Evolutionary conservation across 2,329 filamentous ascomycete genomes (phyloP).

Genomic region (Westerdykella aurantiaca): DNA sequence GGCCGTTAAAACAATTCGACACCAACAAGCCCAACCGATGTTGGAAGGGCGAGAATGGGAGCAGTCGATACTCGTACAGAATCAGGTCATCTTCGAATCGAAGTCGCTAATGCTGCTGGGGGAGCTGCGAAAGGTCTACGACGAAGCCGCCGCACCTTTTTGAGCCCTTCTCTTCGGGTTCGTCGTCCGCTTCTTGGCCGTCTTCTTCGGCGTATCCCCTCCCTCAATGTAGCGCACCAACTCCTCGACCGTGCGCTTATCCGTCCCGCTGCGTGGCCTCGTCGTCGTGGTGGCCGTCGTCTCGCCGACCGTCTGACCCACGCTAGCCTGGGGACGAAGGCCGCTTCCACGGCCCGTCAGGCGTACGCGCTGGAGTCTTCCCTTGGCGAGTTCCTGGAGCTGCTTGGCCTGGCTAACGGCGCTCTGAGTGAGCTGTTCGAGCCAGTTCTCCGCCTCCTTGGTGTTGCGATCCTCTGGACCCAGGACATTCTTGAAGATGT

Average conservation of each 20-base stretch:
- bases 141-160: constrained; percentile 6
- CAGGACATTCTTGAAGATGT: constrained; percentile 83
- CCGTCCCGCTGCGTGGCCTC: constrained; percentile 35
- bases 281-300: constrained; percentile 35
- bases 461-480: constrained; percentile 93
- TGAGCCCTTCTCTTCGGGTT: constrained; percentile 40
- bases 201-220: constrained; percentile 38
- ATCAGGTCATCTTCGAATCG: too few relatives aligned
- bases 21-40: too few relatives aligned
- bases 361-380: constrained; percentile 65
- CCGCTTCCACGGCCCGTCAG: constrained; percentile 54
- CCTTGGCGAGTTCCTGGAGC: constrained; percentile 73
- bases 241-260: constrained; percentile 76
- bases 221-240: constrained; percentile 93
- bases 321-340: constrained; percentile 57
- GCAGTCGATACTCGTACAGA: too few relatives aligned
- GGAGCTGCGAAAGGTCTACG: too few relatives aligned
- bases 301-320: constrained; percentile 53
- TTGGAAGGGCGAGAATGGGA: too few relatives aligned
- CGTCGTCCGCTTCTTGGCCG: constrained; percentile 41
- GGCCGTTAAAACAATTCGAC: too few relatives aligned
- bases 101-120: too few relatives aligned
- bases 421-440: constrained; percentile 92
- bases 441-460: constrained; percentile 94
- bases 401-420: constrained; percentile 93